A percentile compares a stretch with the other conserved stretches of the same genome.
These are phyloP conservation scores for Capsicum pubescens DNA, from an alignment of 257 asterid species.

Conservation along the genomic window DNA sequence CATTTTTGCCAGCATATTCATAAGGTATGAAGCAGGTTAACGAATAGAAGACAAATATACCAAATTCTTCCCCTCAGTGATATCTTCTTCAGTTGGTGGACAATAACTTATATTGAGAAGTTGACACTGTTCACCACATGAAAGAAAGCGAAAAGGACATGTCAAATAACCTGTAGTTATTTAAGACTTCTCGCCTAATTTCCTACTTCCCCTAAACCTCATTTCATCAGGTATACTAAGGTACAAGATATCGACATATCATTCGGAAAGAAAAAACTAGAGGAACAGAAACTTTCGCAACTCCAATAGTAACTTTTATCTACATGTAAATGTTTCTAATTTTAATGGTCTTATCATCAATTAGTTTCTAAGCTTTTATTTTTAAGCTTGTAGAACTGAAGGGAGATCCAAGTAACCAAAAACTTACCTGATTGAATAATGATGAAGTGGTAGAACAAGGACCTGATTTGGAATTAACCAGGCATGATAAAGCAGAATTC, in stretches of 20 bases:
- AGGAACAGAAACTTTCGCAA: neutral
- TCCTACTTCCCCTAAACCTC: neutral
- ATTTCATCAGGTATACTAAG: neutral
- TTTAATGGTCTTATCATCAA: neutral
- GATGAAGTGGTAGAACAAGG: constrained; percentile 50
- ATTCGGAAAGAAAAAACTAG: neutral
- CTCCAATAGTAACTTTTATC: neutral
- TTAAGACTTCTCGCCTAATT: neutral
- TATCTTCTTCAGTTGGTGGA: constrained; percentile 75
- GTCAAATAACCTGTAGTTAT: neutral
- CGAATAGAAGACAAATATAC: constrained; percentile 46
- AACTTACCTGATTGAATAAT: constrained; percentile 64
- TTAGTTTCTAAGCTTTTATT: neutral
- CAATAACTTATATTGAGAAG: constrained; percentile 81
- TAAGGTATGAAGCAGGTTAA: constrained; percentile 20
- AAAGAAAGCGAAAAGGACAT: constrained; percentile 12
- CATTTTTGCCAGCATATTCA: constrained; percentile 1
- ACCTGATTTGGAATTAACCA: constrained; percentile 50
- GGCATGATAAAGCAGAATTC: constrained; percentile 72
- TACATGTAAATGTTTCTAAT: neutral
- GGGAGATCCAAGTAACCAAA: neutral
- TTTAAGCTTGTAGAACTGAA: neutral
- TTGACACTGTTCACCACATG: constrained; percentile 63
- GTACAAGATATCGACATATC: neutral
- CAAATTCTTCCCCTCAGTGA: constrained; percentile 69